phyloP scores from a whole-genome alignment of 768 basidiomycete genomes.

The Mycena vulgaris region DNA sequence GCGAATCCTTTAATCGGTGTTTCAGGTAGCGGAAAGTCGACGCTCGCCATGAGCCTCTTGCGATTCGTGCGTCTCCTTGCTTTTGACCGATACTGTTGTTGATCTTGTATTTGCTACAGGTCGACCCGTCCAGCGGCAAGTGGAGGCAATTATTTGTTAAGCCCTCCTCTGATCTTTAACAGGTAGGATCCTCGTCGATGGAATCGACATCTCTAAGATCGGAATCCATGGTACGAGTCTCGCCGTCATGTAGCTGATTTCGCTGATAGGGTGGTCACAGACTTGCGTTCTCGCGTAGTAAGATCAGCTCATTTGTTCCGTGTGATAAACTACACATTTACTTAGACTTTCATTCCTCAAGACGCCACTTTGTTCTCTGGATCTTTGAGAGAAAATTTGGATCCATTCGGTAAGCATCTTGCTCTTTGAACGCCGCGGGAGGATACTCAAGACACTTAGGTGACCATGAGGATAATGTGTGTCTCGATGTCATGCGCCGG shows the following conservation, averaged over 20 bases:
- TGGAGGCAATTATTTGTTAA: background rate
- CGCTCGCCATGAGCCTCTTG: constrained; percentile 88
- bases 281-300: constrained; percentile 11
- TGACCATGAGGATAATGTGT: constrained; percentile 89
- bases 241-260: background rate
- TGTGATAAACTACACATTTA: background rate
- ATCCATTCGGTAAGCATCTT: constrained; percentile 25
- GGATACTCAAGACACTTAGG: constrained; percentile 58
- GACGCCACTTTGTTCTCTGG: constrained; percentile 76
- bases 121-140: constrained; percentile 68
- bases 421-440: background rate
- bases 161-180: constrained; percentile 33
- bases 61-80: constrained; percentile 75
- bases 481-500: constrained; percentile 83
- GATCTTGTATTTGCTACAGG: constrained; percentile 63
- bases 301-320: background rate
- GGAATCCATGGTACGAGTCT: constrained; percentile 58
- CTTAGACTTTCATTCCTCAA: constrained; percentile 65
- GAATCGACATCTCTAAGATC: constrained; percentile 75
- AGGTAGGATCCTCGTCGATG: constrained; percentile 77
- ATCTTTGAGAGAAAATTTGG: constrained; percentile 48
- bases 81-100: constrained; percentile 39
- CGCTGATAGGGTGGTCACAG: background rate
- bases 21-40: constrained; percentile 83
- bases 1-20: constrained; percentile 75